Evolutionary conservation across 164 flowering plant species (phyloP).

Genomic region (Nelumbo lutea): DNA sequence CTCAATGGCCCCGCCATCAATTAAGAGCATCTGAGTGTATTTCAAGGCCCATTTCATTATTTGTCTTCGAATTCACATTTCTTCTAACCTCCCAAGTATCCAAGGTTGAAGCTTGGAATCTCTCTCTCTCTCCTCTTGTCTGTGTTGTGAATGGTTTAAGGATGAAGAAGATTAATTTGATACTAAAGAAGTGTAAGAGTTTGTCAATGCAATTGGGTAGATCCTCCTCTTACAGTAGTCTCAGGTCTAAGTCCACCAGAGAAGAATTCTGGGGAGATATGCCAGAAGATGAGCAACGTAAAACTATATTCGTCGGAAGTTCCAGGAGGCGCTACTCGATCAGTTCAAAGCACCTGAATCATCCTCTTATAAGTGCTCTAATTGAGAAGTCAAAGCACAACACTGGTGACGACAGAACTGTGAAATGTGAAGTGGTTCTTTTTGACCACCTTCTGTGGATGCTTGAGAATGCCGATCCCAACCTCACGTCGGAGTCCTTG

Average conservation of each 20-base stretch:
- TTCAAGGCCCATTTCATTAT: constrained; percentile 9
- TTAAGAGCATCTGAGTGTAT: constrained; percentile 9
- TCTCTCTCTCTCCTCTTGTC: constrained; percentile 12
- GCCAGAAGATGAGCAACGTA: constrained; percentile 8
- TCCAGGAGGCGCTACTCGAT: constrained; percentile 52
- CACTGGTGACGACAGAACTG: constrained; percentile 19
- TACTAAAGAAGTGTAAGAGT: constrained; percentile 72
- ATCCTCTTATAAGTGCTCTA: constrained; percentile 61
- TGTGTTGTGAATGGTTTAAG: constrained; percentile 8
- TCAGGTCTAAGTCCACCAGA: constrained; percentile 55
- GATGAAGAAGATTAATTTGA: constrained; percentile 62
- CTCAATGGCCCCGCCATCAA: not conserved
- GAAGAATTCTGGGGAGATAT: constrained; percentile 25
- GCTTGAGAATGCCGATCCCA: constrained; percentile 65
- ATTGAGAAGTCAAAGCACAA: constrained; percentile 39
- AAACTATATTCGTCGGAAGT: constrained; percentile 52
- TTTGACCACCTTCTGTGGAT: constrained; percentile 90
- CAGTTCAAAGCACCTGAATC: constrained; percentile 48
- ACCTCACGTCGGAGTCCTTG: constrained; percentile 39
- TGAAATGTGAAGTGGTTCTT: constrained; percentile 71
- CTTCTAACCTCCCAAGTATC: constrained; percentile 6
- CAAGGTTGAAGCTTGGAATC: not conserved
- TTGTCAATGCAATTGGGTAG: constrained; percentile 60
- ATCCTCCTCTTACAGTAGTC: constrained; percentile 55
- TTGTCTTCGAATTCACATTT: not conserved